Evolutionary conservation across 75 land plant species (phyloP).

Genomic region (Sequoia sempervirens): DNA sequence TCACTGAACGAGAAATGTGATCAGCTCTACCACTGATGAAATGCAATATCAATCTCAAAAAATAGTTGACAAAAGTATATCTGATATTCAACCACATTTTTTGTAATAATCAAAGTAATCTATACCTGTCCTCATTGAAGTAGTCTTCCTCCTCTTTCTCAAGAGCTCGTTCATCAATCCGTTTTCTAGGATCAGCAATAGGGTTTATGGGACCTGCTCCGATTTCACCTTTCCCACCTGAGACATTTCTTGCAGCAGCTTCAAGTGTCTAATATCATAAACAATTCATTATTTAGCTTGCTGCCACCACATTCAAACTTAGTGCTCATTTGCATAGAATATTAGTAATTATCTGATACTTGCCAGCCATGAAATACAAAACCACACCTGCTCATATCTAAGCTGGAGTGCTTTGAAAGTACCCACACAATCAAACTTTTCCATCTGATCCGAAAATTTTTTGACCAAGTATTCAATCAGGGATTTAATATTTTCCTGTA

Average conservation of each 20-base stretch:
- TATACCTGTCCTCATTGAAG: slow-evolving; percentile 78
- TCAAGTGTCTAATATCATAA: slow-evolving; percentile 6
- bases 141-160: slow-evolving; percentile 98
- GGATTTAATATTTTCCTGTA: slow-evolving; percentile 72
- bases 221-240: slow-evolving; percentile 2
- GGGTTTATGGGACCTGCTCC: neutral
- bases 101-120: neutral
- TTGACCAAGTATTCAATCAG: slow-evolving; percentile 70
- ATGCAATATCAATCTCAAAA: neutral
- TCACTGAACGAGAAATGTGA: slow-evolving; percentile 43
- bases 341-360: neutral
- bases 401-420: slow-evolving; percentile 60
- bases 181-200: slow-evolving; percentile 47
- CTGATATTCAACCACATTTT: neutral
- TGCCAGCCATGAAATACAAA: neutral
- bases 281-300: neutral
- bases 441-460: slow-evolving; percentile 60
- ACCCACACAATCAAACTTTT: slow-evolving; percentile 55
- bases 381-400: slow-evolving; percentile 89
- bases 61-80: no score
- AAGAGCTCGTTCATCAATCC: slow-evolving; percentile 71
- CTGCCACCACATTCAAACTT: neutral
- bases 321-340: neutral
- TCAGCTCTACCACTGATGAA: neutral
- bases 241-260: slow-evolving; percentile 15